These are phyloP conservation scores for Diplodia corticola DNA, from an alignment of 2,329 filamentous ascomycete genomes.

Conservation along the genomic window DNA sequence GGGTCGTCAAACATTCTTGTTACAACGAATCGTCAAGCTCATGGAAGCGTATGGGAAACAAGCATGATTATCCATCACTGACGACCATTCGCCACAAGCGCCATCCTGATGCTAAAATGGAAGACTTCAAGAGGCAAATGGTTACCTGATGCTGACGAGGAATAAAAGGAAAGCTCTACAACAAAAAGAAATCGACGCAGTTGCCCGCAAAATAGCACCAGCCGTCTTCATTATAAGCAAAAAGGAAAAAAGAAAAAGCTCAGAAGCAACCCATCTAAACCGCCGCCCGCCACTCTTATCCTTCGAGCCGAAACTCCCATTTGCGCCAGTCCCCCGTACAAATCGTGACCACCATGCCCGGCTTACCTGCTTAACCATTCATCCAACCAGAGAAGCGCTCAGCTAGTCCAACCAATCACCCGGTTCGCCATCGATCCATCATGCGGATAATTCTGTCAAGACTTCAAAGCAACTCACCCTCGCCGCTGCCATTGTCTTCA, in stretches of 20 bases:
- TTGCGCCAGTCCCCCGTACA: background rate
- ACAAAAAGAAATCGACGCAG: background rate
- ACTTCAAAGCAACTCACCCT: slow-evolving; percentile 55
- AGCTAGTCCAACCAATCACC: background rate
- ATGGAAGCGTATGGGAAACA: background rate
- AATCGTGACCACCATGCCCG: no score
- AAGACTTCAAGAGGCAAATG: background rate
- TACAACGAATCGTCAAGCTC: no score
- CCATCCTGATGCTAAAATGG: background rate
- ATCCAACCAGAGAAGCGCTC: background rate
- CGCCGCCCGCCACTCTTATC: background rate
- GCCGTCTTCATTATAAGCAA: background rate
- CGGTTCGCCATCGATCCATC: background rate
- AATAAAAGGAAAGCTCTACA: background rate
- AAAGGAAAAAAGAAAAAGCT: background rate
- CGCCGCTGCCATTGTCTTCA: slow-evolving; percentile 49
- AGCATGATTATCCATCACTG: background rate
- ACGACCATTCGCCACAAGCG: background rate
- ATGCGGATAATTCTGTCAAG: no score
- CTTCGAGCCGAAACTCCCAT: background rate
- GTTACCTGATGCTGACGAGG: background rate
- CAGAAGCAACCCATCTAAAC: background rate
- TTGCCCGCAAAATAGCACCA: background rate
- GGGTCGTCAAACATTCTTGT: no score
- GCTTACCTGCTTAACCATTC: background rate